Conservation (phyloP, 2,329 filamentous ascomycete species). For the Chaetomium olivaceum region DNA sequence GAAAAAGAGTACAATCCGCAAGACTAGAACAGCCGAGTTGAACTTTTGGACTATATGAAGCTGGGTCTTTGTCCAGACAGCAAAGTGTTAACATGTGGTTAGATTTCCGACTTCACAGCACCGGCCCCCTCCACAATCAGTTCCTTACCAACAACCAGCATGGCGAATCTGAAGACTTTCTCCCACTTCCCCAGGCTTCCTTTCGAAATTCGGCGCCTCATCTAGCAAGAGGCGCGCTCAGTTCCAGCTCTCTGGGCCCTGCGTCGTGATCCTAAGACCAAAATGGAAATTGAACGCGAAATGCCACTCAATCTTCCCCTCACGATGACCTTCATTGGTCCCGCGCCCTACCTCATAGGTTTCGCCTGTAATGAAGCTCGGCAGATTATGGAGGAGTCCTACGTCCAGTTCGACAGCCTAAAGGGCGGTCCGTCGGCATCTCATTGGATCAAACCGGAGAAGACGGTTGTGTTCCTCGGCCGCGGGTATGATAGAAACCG, state of each 20-base stretch:
- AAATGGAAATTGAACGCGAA: background rate
- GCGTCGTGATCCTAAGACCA: background rate
- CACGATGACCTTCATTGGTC: background rate
- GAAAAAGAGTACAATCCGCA: no score
- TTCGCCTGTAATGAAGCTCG: slow-evolving; percentile 9
- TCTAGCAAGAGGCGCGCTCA: slow-evolving; percentile 9
- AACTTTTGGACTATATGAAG: no score
- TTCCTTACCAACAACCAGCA: no score
- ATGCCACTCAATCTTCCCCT: background rate
- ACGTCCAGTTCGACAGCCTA: background rate
- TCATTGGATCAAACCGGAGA: slow-evolving; percentile 4
- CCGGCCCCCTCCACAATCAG: no score
- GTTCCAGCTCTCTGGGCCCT: background rate
- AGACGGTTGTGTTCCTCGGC: slow-evolving; percentile 9
- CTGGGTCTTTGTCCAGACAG: no score
- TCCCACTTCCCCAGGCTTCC: background rate
- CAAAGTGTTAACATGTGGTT: no score
- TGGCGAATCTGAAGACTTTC: background rate
- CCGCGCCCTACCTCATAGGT: background rate
- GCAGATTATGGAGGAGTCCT: slow-evolving; percentile 1
- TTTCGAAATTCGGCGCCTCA: background rate
- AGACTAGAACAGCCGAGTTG: no score
- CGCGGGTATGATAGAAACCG: background rate
- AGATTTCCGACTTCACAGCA: no score
- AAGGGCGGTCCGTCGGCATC: background rate